Evolutionary conservation across 768 basidiomycete genomes (phyloP).

Genomic region (Xerocomellus intermedius): DNA sequence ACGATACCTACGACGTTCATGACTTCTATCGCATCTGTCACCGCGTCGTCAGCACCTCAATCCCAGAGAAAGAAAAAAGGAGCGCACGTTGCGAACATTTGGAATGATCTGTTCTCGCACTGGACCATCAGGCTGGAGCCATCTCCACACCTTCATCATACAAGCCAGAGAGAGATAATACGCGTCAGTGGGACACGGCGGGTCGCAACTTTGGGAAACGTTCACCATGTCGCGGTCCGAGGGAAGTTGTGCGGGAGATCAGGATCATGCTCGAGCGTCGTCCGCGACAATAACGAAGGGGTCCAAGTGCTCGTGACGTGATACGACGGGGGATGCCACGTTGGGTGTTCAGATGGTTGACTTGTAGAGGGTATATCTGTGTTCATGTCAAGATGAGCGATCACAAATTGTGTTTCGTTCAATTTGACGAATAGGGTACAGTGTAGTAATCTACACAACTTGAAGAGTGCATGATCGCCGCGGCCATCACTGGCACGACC

Average conservation of each 20-base stretch:
- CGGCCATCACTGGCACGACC: too few relatives aligned
- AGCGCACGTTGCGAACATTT: conserved; percentile 49
- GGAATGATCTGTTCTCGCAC: conserved; percentile 69
- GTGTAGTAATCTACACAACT: too few relatives aligned
- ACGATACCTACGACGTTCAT: neutral
- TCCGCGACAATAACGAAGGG: conserved; percentile 3
- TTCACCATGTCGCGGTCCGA: conserved; percentile 55
- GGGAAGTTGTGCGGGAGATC: conserved; percentile 46
- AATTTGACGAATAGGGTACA: too few relatives aligned
- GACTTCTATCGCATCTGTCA: neutral
- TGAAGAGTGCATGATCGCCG: too few relatives aligned
- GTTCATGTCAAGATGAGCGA: neutral
- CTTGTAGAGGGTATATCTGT: neutral
- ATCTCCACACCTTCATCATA: conserved; percentile 62
- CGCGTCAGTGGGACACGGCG: neutral
- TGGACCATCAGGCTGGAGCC: conserved; percentile 66
- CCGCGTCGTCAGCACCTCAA: neutral
- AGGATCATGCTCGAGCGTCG: conserved; percentile 22
- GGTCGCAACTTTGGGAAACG: neutral
- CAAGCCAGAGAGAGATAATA: neutral
- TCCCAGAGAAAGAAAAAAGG: neutral
- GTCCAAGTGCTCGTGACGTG: conserved; percentile 21
- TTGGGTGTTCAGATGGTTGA: neutral
- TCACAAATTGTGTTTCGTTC: too few relatives aligned
- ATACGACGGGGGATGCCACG: conserved; percentile 36